Evolutionary conservation across 257 asterid genomes (phyloP).

Genomic region (Handroanthus guayacan): DNA sequence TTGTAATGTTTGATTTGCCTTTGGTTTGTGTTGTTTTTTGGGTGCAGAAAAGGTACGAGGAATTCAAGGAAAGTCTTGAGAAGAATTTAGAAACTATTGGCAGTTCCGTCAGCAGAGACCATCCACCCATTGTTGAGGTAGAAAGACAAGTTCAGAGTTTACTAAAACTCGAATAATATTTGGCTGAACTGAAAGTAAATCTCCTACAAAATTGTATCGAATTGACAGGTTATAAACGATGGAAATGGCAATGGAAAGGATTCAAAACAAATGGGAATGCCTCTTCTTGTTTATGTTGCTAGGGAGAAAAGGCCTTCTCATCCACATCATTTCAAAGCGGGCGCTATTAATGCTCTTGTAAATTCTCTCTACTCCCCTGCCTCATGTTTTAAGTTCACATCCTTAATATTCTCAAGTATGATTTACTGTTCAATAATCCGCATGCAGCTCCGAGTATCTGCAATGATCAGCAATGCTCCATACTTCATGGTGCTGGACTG

Average conservation of each 20-base stretch:
- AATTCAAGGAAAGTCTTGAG: constrained; percentile 47
- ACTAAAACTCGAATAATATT: neutral
- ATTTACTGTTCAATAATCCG: constrained; percentile 26
- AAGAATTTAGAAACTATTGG: constrained; percentile 36
- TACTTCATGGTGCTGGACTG: constrained; percentile 62
- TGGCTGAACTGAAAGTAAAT: neutral
- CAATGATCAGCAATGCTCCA: constrained; percentile 72
- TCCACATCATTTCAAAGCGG: constrained; percentile 87
- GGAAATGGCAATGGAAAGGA: constrained; percentile 9
- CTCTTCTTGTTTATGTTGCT: constrained; percentile 65
- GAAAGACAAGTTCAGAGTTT: neutral
- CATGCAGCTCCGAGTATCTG: constrained; percentile 82
- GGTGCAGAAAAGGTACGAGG: constrained; percentile 49
- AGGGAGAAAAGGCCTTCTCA: constrained; percentile 66
- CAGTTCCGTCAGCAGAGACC: constrained; percentile 40
- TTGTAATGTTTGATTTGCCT: neutral
- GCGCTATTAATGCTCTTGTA: constrained; percentile 75
- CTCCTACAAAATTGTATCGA: neutral
- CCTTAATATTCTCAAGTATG: neutral
- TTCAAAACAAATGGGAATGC: constrained; percentile 43
- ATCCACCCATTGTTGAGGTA: constrained; percentile 59
- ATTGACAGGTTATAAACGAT: constrained; percentile 53
- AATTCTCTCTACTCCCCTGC: neutral
- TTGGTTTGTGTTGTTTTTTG: neutral
- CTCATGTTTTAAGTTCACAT: neutral